Conservation (phyloP, 768 basidiomycete species). For the Russula emetica region DNA sequence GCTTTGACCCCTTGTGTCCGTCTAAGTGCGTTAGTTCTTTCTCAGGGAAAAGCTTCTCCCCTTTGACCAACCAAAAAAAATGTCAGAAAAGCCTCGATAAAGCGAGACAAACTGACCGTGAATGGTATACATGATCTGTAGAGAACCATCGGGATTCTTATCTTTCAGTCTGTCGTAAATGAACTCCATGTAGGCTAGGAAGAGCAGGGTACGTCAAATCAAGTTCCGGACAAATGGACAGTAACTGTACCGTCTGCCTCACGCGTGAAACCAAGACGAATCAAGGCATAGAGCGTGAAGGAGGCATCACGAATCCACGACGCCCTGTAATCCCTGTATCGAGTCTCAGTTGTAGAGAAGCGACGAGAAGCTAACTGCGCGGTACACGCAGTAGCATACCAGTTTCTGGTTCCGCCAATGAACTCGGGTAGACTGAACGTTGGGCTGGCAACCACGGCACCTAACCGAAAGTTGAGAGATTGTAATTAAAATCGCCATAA, state of each 20-base stretch:
- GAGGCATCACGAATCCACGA: slow-evolving; percentile 96
- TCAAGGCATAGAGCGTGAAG: slow-evolving; percentile 92
- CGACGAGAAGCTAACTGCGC: not conserved
- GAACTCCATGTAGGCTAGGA: slow-evolving; percentile 81
- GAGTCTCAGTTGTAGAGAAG: slow-evolving; percentile 9
- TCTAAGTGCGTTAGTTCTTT: slow-evolving; percentile 87
- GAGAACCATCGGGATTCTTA: slow-evolving; percentile 83
- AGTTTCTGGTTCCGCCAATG: slow-evolving; percentile 86
- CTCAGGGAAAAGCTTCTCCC: slow-evolving; percentile 67
- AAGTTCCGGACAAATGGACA: slow-evolving; percentile 6
- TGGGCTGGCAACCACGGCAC: slow-evolving; percentile 91
- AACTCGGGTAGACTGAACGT: slow-evolving; percentile 93
- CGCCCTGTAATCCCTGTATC: slow-evolving; percentile 41
- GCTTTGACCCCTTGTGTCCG: slow-evolving; percentile 80
- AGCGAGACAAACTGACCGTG: slow-evolving; percentile 51
- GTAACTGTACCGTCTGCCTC: slow-evolving; percentile 73
- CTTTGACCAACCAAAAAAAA: slow-evolving; percentile 22
- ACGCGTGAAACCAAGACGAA: slow-evolving; percentile 89
- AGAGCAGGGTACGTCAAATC: slow-evolving; percentile 15
- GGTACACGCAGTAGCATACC: slow-evolving; percentile 42
- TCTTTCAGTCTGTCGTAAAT: slow-evolving; percentile 78
- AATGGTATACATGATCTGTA: slow-evolving; percentile 97
- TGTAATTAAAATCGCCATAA: not conserved
- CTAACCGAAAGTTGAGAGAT: slow-evolving; percentile 36
- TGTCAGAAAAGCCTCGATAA: not conserved